phyloP scores from a whole-genome alignment of 805 yeast genomes.

The Diddensiella transvaalensis region DNA sequence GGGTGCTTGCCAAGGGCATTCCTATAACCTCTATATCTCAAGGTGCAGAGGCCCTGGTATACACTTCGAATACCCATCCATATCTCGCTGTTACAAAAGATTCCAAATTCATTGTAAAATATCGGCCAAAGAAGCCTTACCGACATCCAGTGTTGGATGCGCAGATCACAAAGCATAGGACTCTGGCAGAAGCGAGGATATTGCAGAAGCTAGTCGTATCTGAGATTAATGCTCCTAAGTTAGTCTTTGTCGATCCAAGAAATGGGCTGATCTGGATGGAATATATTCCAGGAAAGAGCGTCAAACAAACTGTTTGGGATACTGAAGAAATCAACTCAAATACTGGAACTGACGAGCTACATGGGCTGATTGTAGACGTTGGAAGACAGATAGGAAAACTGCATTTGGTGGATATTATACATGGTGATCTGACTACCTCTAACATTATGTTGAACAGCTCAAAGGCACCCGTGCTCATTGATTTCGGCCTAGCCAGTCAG shows the following conservation, averaged over 20 bases:
- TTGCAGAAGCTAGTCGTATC: constrained; percentile 50
- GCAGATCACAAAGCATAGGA: constrained; percentile 71
- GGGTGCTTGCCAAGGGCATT: constrained; percentile 29
- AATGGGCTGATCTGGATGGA: constrained; percentile 92
- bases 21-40: constrained; percentile 63
- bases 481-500: constrained; percentile 84
- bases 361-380: constrained; percentile 40
- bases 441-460: constrained; percentile 56
- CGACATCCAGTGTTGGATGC: constrained; percentile 81
- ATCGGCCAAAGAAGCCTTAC: constrained; percentile 85
- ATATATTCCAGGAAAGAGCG: constrained; percentile 49
- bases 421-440: constrained; percentile 92
- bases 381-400: constrained; percentile 67
- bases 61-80: constrained; percentile 62
- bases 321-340: constrained; percentile 14
- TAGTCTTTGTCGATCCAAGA: constrained; percentile 70
- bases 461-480: constrained; percentile 62
- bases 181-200: constrained; percentile 79
- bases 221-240: constrained; percentile 59
- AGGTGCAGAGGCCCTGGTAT: constrained; percentile 89
- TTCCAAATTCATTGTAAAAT: constrained; percentile 60
- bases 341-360: constrained; percentile 5
- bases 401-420: constrained; percentile 76
- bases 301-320: constrained; percentile 38
- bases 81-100: constrained; percentile 41